Evolutionary conservation across 345 rosid genomes (phyloP), one percentile per base, ranked within the genome.

Genomic region (Populus ilicifolia): DNA sequence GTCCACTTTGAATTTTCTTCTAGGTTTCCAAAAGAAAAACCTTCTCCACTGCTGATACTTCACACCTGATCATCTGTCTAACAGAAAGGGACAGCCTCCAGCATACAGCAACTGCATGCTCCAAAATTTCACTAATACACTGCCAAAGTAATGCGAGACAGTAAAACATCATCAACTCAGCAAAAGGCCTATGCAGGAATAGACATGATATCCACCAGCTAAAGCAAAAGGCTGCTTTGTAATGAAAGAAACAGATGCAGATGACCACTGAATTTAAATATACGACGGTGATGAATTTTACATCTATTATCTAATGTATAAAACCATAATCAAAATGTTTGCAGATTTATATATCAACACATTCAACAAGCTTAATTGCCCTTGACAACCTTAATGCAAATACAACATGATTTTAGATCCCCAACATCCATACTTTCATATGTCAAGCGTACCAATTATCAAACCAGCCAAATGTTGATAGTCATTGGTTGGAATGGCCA

Each of bases 111-210:
- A 83, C 69, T 76, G 80, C 83, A 77, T 78, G 88, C 77, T 83
- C 82, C 86, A 83, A 80, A 81, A 79, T 64, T 75, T 81, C 80
- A 82, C 25, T 72, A 73, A 73, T 66, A 64, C 84, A 80, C 89
- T 87, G 89, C 84, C 78, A 77, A 59, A 67, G 72, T 18, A 76
- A 78, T 39, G 63, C 14, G 1, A n/a, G 25, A 54, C 44, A 54
- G 27, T 43, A 72, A 33, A 3, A 48, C 14, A 66, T 69, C 23
- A 69, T 61, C 80, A 81, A 10, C 43, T 41, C 17, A 16, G 30
- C 48, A 62, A 79, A 29, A 77, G 6, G n/a, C 12, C 61, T 29
- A 21, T 8, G 36, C 20, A 25, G 13, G 1, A 73, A 21, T 63
- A 35, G 1, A 7, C 21, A 23, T 5, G 25, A 41, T 39, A n/a